Percentiles rank a stretch among this genome's conserved stretches.
Conservation (phyloP, 2,329 filamentous ascomycete genomes). For the Nemania bipapillata region DNA sequence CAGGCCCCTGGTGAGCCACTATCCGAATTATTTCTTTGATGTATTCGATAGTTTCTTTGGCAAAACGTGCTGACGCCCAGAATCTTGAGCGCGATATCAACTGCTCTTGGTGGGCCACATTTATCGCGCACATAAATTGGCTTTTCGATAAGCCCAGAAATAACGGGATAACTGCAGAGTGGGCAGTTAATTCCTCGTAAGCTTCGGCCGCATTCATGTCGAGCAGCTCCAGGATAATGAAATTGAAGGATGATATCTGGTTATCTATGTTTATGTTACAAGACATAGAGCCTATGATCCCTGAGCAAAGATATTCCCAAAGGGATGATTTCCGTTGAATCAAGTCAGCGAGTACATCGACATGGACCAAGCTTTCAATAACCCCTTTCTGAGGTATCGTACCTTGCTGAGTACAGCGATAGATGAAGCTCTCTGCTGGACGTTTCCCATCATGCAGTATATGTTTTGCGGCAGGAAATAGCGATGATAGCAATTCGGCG, state of each 20-base stretch:
- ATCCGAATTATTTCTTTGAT: too few relatives aligned
- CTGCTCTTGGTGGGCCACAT: background rate
- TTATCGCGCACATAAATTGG: rapidly evolving
- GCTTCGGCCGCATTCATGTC: background rate
- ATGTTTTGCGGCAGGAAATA: conserved; percentile 15
- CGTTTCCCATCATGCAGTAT: background rate
- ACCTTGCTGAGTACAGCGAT: background rate
- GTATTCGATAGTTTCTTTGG: background rate
- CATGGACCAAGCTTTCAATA: background rate
- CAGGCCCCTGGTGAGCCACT: too few relatives aligned
- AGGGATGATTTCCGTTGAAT: background rate
- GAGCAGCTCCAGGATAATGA: background rate
- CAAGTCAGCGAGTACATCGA: background rate
- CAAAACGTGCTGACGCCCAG: background rate
- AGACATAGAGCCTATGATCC: background rate
- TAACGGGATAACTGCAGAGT: background rate
- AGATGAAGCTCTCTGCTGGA: conserved; percentile 2
- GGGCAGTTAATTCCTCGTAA: conserved; percentile 5
- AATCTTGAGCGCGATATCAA: conserved; percentile 4
- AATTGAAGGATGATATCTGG: background rate
- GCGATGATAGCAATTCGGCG: background rate
- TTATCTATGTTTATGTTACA: background rate
- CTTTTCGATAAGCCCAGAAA: background rate
- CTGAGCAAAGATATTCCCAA: conserved; percentile 5
- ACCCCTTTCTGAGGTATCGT: background rate